phyloP scores from a whole-genome alignment of 768 basidiomycete genomes.

The Jaapia argillacea region DNA sequence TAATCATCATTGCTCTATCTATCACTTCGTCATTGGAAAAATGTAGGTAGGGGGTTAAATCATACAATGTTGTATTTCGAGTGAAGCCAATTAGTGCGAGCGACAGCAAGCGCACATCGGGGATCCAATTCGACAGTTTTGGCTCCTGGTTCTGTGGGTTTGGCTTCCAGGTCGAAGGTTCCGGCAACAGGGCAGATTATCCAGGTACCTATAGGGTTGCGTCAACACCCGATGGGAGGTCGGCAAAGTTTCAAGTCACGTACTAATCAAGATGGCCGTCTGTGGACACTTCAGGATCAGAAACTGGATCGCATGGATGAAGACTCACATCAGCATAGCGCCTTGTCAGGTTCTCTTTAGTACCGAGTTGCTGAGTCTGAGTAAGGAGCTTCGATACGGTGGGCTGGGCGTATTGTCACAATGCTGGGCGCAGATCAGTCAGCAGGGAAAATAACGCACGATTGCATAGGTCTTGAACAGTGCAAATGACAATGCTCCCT shows the following conservation, averaged over 20 bases:
- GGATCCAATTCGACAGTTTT: conserved; percentile 24
- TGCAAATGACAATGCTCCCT: conserved; percentile 34
- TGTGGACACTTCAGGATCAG: no score
- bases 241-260: no score
- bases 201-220: conserved; percentile 22
- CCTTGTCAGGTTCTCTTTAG: conserved; percentile 25
- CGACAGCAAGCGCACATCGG: conserved; percentile 28
- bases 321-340: conserved; percentile 38
- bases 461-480: conserved; percentile 44
- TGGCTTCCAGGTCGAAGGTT: conserved; percentile 9
- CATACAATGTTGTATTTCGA: conserved; percentile 28
- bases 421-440: not conserved
- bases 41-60: not conserved
- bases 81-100: conserved; percentile 33
- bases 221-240: no score
- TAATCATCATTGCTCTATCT: conserved; percentile 31
- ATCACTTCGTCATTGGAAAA: not conserved
- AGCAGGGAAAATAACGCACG: conserved; percentile 19
- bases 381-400: conserved; percentile 34
- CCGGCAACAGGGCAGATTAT: conserved; percentile 5
- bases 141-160: not conserved
- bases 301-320: no score
- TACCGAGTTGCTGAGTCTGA: conserved; percentile 30
- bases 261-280: no score
- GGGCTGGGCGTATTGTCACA: conserved; percentile 32